phyloP scores from a whole-genome alignment of 202 grass and related monocot species.

The Schoenoplectus triqueter region DNA sequence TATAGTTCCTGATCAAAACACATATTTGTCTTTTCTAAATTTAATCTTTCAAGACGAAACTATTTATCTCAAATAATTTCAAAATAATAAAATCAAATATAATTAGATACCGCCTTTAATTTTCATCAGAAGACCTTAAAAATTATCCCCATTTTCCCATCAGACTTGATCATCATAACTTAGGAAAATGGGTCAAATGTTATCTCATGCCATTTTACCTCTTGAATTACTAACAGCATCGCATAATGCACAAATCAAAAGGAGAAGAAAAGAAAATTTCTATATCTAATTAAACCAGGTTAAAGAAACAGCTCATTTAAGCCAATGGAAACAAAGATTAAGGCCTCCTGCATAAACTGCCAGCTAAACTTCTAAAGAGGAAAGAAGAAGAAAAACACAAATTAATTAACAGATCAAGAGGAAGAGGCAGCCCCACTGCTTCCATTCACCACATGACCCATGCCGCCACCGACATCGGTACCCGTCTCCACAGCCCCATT shows the following conservation, averaged over 20 bases:
- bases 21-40: not conserved
- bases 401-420: conserved; percentile 25
- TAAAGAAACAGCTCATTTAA: conserved; percentile 41
- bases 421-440: conserved; percentile 4
- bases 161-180: too few relatives aligned
- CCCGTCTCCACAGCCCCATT: not conserved
- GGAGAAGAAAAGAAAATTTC: conserved; percentile 22
- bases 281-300: conserved; percentile 39
- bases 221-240: not conserved
- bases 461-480: conserved; percentile 18
- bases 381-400: not conserved
- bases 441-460: conserved; percentile 45
- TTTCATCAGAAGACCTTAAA: not conserved
- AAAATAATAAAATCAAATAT: not conserved
- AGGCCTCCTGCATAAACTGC: conserved; percentile 8
- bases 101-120: not conserved
- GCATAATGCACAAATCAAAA: conserved; percentile 3
- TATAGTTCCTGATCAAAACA: not conserved
- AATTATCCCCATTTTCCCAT: not conserved
- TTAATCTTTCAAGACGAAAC: too few relatives aligned
- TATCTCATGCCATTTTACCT: conserved; percentile 18
- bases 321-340: conserved; percentile 41
- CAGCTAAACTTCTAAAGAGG: conserved; percentile 28
- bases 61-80: not conserved
- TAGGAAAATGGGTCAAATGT: too few relatives aligned